Percentiles rank a stretch among this genome's conserved stretches.
These are phyloP conservation scores for Talaromyces trachyspermus DNA, from an alignment of 495 filamentous ascomycete genomes.

Conservation along the genomic window DNA sequence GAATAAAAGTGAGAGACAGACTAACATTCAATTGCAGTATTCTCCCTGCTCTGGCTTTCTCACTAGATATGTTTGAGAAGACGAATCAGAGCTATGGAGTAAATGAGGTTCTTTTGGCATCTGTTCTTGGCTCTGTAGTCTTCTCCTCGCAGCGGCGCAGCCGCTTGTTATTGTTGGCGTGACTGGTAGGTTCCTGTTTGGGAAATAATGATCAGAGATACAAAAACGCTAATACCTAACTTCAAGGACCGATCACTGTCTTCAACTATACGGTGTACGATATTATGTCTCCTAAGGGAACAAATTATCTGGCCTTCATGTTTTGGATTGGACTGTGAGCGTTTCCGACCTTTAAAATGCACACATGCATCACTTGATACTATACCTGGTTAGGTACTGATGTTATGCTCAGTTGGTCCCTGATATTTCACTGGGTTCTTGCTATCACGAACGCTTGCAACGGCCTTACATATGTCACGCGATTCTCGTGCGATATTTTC, in stretches of 20 bases:
- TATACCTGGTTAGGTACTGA: not conserved
- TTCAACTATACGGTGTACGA: slow-evolving; percentile 86
- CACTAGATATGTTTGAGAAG: slow-evolving; percentile 78
- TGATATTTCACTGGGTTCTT: slow-evolving; percentile 72
- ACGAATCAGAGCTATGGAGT: slow-evolving; percentile 74
- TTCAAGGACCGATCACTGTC: slow-evolving; percentile 69
- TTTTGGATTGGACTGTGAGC: slow-evolving; percentile 71
- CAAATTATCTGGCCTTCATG: slow-evolving; percentile 76
- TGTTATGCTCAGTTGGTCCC: slow-evolving; percentile 53
- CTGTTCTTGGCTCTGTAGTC: slow-evolving; percentile 68
- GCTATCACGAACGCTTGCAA: slow-evolving; percentile 78
- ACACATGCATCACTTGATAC: not conserved
- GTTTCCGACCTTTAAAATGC: slow-evolving; percentile 1
- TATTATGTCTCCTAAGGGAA: slow-evolving; percentile 62
- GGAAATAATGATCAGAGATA: not conserved
- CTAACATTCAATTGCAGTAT: no score
- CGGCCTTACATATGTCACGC: slow-evolving; percentile 70
- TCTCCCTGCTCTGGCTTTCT: slow-evolving; percentile 74
- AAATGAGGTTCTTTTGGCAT: slow-evolving; percentile 75
- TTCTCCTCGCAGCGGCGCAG: slow-evolving; percentile 71
- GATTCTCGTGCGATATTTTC: slow-evolving; percentile 82
- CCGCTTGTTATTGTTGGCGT: slow-evolving; percentile 84
- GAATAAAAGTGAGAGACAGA: no score
- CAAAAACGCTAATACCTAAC: not conserved
- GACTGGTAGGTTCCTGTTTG: slow-evolving; percentile 47